These are phyloP conservation scores for Sonneratia caseolaris DNA, from an alignment of 345 rosid species.

Conservation along the genomic window DNA sequence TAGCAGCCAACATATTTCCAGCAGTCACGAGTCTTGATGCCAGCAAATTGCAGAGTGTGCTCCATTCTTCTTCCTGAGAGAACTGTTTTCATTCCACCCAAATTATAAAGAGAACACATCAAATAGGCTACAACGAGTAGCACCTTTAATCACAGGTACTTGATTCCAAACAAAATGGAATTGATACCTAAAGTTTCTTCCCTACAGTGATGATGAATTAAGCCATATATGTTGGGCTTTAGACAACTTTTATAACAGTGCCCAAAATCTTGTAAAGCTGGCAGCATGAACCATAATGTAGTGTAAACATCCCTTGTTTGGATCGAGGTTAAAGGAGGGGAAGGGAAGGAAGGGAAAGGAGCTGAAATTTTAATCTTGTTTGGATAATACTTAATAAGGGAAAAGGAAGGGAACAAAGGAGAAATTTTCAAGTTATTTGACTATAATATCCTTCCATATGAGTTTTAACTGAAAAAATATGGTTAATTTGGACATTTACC, in stretches of 20 bases:
- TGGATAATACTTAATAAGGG: no score
- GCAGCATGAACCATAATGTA: neutral
- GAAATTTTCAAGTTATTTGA: neutral
- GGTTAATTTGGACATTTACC: no score
- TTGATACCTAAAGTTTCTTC: neutral
- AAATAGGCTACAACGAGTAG: neutral
- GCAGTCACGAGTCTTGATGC: conserved; percentile 72
- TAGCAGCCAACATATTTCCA: conserved; percentile 80
- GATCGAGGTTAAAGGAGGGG: no score
- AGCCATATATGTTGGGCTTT: neutral
- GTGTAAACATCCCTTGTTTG: neutral
- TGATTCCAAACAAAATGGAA: neutral
- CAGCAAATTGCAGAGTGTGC: conserved; percentile 64
- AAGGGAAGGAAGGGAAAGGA: no score
- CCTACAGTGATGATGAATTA: neutral
- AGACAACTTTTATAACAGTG: neutral
- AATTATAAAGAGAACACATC: conserved; percentile 5
- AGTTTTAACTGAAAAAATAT: no score
- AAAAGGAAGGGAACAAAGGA: no score
- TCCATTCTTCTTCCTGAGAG: conserved; percentile 89
- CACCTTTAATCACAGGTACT: neutral
- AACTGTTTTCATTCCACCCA: conserved; percentile 36
- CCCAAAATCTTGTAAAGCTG: neutral
- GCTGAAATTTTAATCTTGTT: no score
- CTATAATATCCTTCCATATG: no score